These are phyloP conservation scores for Coelastrella sp. DNA, from an alignment of 139 green algal species.

Conservation along the genomic window DNA sequence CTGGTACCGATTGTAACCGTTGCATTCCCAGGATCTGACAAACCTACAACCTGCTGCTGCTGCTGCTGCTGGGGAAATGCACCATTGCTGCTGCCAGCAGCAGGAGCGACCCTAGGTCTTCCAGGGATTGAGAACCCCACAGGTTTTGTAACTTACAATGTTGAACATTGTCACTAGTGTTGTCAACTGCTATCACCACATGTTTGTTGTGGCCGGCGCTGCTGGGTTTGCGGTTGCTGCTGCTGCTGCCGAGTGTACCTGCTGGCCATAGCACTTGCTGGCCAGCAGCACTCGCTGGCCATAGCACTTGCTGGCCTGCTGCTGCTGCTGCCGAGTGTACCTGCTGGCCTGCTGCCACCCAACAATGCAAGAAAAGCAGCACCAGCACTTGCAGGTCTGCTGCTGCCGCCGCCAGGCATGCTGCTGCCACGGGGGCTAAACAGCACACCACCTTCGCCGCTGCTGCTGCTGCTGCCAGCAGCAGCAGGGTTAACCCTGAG, in stretches of 20 bases:
- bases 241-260: neutral
- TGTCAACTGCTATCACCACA: too few species aligned
- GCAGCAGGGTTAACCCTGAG: neutral
- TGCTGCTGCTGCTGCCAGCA: neutral
- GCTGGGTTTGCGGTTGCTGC: neutral
- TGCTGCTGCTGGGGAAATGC: too few species aligned
- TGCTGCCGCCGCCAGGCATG: neutral
- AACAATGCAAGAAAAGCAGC: neutral
- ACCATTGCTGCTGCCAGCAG: too few species aligned
- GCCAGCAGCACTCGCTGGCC: neutral
- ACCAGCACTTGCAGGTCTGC: neutral
- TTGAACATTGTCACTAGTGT: too few species aligned
- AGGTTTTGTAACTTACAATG: too few species aligned
- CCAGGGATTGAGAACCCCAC: too few species aligned
- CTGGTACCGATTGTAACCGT: too few species aligned
- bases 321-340: neutral
- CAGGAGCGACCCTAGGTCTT: too few species aligned
- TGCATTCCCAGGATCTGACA: too few species aligned
- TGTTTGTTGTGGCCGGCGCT: too few species aligned
- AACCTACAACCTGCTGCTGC: too few species aligned
- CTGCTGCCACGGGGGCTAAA: neutral
- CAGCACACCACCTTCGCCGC: neutral
- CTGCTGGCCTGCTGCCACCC: neutral
- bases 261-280: neutral
- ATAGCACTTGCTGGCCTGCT: neutral